Percentiles rank a stretch among this genome's conserved stretches.
Conservation (phyloP, 352 stramenopile genomes). For the Pythium rhizo-oryzae region DNA sequence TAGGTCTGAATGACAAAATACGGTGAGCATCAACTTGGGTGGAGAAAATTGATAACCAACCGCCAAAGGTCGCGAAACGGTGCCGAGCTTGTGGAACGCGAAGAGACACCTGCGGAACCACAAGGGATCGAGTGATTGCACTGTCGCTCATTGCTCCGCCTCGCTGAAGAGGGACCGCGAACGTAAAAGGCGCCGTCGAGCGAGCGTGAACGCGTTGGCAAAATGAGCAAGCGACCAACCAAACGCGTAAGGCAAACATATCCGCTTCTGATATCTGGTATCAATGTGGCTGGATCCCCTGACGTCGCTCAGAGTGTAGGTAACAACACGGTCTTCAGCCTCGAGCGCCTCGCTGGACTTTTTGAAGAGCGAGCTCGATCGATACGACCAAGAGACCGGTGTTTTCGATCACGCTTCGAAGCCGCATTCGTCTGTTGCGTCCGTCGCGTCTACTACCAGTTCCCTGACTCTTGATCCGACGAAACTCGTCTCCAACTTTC, state of each 20-base stretch:
- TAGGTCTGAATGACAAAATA: constrained; percentile 17
- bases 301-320: neutral
- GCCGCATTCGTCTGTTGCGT: constrained; percentile 21
- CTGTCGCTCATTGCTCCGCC: neutral
- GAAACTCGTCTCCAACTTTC: constrained; percentile 17
- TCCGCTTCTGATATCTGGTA: neutral
- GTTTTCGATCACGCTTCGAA: constrained; percentile 23
- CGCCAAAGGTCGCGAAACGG: constrained; percentile 52
- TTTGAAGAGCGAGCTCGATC: constrained; percentile 59
- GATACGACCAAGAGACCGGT: constrained; percentile 52
- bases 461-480: constrained; percentile 18
- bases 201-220: neutral
- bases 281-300: neutral
- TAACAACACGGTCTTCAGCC: constrained; percentile 11
- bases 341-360: constrained; percentile 54
- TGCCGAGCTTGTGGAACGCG: neutral
- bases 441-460: constrained; percentile 15
- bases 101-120: constrained; percentile 20
- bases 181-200: neutral
- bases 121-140: neutral
- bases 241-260: constrained; percentile 45
- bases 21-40: neutral
- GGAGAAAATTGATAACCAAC: constrained; percentile 3
- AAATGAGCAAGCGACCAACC: constrained; percentile 53
- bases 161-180: neutral